Conservation (phyloP, 768 basidiomycete genomes). For the Pisolithus marmoratus region DNA sequence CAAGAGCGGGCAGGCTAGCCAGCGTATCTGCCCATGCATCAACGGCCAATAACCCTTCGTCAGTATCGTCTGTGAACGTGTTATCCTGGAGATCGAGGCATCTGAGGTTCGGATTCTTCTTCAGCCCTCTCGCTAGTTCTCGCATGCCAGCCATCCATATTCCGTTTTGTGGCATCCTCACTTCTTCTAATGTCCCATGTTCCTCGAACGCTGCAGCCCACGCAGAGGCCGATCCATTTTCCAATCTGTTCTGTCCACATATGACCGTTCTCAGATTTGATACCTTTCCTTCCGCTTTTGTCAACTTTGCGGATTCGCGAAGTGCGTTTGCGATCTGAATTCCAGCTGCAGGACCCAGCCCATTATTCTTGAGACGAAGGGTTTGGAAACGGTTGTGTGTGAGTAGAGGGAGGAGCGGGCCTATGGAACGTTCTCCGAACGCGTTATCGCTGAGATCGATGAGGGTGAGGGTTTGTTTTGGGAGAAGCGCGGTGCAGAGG, state of each 20-base stretch:
- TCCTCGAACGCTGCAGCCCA: constrained; percentile 89
- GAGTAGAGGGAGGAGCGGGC: constrained; percentile 89
- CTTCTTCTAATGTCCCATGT: constrained; percentile 75
- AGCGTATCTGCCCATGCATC: constrained; percentile 61
- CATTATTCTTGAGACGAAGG: constrained; percentile 94
- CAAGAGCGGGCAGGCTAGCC: constrained; percentile 62
- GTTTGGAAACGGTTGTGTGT: constrained; percentile 73
- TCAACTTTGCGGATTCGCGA: constrained; percentile 63
- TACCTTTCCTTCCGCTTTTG: constrained; percentile 56
- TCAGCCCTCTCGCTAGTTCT: constrained; percentile 69
- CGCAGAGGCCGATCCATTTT: constrained; percentile 75
- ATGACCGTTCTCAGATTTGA: constrained; percentile 77
- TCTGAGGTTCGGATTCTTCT: constrained; percentile 58
- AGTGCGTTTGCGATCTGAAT: constrained; percentile 81
- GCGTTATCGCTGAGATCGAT: constrained; percentile 95
- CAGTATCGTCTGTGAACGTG: constrained; percentile 65
- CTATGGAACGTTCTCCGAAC: constrained; percentile 91
- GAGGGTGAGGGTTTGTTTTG: constrained; percentile 75
- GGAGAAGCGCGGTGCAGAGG: constrained; percentile 81
- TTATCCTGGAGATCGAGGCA: constrained; percentile 92
- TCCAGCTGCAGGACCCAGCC: constrained; percentile 88
- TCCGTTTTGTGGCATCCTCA: constrained; percentile 96
- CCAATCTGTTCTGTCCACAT: constrained; percentile 94
- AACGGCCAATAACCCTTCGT: constrained; percentile 45
- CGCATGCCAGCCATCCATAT: constrained; percentile 90